phyloP scores from a whole-genome alignment of 345 rosid genomes.

The Heritiera littoralis region DNA sequence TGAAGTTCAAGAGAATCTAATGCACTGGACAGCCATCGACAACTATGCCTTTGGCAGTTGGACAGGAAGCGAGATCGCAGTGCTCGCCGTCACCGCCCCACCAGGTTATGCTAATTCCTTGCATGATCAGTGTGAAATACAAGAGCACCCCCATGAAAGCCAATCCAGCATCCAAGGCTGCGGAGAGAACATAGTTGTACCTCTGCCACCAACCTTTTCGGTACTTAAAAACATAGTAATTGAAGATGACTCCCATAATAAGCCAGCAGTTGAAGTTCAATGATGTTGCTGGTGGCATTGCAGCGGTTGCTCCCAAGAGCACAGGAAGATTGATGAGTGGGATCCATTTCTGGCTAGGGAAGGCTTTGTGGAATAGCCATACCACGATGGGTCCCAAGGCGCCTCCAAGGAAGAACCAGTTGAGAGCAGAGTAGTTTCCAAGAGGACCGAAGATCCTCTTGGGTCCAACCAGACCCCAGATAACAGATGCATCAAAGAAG shows the following conservation, averaged over 20 bases:
- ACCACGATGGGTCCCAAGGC: slow-evolving; percentile 46
- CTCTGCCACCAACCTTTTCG: slow-evolving; percentile 60
- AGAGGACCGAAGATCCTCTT: slow-evolving; percentile 47
- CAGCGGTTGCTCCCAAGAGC: slow-evolving; percentile 49
- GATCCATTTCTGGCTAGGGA: slow-evolving; percentile 52
- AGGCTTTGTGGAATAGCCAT: slow-evolving; percentile 49
- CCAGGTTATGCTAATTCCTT: slow-evolving; percentile 35
- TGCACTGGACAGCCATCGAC: slow-evolving; percentile 52
- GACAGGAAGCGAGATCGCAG: slow-evolving; percentile 53
- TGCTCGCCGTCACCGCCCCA: slow-evolving; percentile 57
- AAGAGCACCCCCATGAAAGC: slow-evolving; percentile 61
- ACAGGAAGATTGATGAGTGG: slow-evolving; percentile 54
- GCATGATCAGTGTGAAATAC: slow-evolving; percentile 49
- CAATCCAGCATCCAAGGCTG: slow-evolving; percentile 59
- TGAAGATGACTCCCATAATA: slow-evolving; percentile 45
- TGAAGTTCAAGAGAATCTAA: background rate
- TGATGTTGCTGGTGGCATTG: slow-evolving; percentile 58
- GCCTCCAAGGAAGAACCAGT: slow-evolving; percentile 70
- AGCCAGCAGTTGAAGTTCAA: slow-evolving; percentile 61
- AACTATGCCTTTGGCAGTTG: slow-evolving; percentile 49
- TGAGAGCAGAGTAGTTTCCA: slow-evolving; percentile 53
- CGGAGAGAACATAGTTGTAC: slow-evolving; percentile 62
- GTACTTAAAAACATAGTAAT: slow-evolving; percentile 48
- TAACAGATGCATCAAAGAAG: slow-evolving; percentile 61
- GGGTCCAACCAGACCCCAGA: slow-evolving; percentile 66